phyloP scores from a whole-genome alignment of 2,329 filamentous ascomycete genomes.

The Phaeophleospora eucalypticola region DNA sequence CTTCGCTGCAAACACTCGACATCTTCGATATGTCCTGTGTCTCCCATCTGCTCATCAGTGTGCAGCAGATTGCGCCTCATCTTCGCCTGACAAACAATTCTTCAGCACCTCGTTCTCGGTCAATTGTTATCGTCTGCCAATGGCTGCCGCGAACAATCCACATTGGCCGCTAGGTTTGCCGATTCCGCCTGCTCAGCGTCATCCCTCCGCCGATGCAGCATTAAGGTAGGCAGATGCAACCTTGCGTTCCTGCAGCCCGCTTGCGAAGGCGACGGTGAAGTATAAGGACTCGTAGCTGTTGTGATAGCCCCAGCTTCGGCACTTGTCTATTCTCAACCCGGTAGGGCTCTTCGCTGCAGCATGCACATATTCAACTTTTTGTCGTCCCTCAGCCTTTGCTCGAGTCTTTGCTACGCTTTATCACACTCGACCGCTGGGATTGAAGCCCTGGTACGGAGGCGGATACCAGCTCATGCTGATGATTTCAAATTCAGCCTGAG shows the following conservation, averaged over 20 bases:
- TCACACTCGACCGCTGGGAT: conserved; percentile 4
- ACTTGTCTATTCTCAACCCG: not conserved
- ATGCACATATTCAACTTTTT: not conserved
- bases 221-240: not conserved
- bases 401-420: not conserved
- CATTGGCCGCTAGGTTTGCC: not conserved
- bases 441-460: conserved; percentile 8
- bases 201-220: conserved; percentile 1
- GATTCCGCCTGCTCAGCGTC: not conserved
- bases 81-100: too few relatives aligned
- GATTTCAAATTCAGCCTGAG: conserved; percentile 6
- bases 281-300: too few relatives aligned
- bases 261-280: too few relatives aligned
- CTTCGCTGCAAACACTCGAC: too few relatives aligned
- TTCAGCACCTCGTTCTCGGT: not conserved
- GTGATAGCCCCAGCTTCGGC: too few relatives aligned
- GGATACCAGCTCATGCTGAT: conserved; percentile 5
- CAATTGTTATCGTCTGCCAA: not conserved
- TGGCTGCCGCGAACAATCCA: not conserved
- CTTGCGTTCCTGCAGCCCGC: too few relatives aligned
- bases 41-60: not conserved
- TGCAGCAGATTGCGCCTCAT: not conserved
- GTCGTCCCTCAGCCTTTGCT: not conserved
- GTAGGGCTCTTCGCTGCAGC: not conserved
- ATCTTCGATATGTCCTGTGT: not conserved